These are phyloP conservation scores for Ophiocordyceps camponoti-leonardi DNA, from an alignment of 2,329 filamentous ascomycete species.

Conservation along the genomic window DNA sequence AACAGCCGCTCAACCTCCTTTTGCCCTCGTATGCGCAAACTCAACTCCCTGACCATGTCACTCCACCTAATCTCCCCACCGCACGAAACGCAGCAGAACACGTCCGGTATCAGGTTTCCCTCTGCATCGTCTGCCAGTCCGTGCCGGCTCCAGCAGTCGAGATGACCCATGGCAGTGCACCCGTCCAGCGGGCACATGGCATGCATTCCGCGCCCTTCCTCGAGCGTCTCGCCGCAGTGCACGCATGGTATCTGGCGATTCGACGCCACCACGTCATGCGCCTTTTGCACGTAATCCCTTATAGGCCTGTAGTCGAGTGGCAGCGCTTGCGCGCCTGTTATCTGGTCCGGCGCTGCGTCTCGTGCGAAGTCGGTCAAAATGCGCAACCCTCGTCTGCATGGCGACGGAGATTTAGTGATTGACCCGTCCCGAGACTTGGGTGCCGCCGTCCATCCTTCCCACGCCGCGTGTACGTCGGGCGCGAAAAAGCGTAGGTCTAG, in stretches of 20 bases:
- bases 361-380: conserved; percentile 38
- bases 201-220: conserved; percentile 32
- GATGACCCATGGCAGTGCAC: conserved; percentile 41
- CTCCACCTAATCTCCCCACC: conserved; percentile 46
- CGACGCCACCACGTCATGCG: conserved; percentile 33
- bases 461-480: conserved; percentile 49
- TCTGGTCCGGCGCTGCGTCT: conserved; percentile 8
- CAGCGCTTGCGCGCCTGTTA: conserved; percentile 34
- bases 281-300: conserved; percentile 37
- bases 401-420: conserved; percentile 9
- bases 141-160: conserved; percentile 41
- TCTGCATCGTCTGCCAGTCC: conserved; percentile 21
- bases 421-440: neutral
- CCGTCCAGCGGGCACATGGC: conserved; percentile 34
- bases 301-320: conserved; percentile 35
- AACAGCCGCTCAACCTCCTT: conserved; percentile 55
- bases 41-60: conserved; percentile 70
- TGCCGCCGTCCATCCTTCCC: conserved; percentile 41
- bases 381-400: conserved; percentile 28
- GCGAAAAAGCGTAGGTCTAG: conserved; percentile 65
- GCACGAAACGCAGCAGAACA: conserved; percentile 59
- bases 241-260: conserved; percentile 38
- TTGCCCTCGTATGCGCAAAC: conserved; percentile 49
- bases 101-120: conserved; percentile 43
- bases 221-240: conserved; percentile 29